These are phyloP conservation scores for Boeremia lycopersici DNA, from an alignment of 2,329 filamentous ascomycete genomes.

Conservation along the genomic window DNA sequence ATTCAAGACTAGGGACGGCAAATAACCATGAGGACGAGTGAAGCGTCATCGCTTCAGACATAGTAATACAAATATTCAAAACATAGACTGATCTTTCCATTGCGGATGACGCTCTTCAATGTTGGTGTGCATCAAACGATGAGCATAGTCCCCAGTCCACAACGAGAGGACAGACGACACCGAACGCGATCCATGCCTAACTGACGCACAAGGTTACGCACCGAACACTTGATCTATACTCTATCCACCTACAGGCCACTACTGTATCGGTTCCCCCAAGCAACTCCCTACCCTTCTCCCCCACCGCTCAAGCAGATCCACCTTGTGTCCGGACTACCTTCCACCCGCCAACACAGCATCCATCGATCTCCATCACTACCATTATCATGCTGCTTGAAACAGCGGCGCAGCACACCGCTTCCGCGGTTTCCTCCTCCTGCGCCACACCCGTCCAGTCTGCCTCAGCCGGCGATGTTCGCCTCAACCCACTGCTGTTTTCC, in stretches of 20 bases:
- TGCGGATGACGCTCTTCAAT: background rate
- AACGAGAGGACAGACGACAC: too few species aligned
- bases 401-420: background rate
- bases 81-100: background rate
- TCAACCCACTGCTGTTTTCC: background rate
- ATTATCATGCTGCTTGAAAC: background rate
- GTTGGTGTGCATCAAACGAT: background rate
- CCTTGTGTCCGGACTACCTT: too few species aligned
- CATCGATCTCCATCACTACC: background rate
- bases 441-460: too few species aligned
- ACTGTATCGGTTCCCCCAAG: too few species aligned
- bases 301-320: too few species aligned
- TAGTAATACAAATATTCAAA: constrained; percentile 14
- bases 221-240: too few species aligned
- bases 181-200: too few species aligned
- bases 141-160: background rate
- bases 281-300: too few species aligned
- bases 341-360: background rate
- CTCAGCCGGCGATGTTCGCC: too few species aligned
- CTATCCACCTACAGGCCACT: too few species aligned
- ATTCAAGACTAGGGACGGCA: constrained; percentile 13
- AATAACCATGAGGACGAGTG: background rate
- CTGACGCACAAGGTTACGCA: too few species aligned
- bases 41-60: constrained; percentile 4
- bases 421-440: too few species aligned